Conservation (phyloP, 1,139 yeast species). For the Taphrina sp. region DNA sequence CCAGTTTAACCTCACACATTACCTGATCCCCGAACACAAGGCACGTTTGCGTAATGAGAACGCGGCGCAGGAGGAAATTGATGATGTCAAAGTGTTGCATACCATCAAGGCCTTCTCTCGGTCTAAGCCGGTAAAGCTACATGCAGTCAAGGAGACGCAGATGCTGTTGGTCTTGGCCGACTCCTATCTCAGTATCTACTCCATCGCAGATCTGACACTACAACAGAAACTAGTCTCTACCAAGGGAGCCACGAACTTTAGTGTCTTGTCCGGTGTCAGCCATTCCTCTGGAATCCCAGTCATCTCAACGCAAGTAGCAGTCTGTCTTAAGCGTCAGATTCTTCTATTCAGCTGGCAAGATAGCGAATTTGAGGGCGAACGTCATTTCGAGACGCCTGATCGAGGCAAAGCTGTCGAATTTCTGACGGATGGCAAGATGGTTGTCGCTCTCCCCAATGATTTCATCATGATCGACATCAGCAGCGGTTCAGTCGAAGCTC, state of each 20-base stretch:
- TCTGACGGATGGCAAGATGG: conserved; percentile 43
- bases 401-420: conserved; percentile 45
- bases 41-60: neutral
- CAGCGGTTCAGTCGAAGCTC: conserved; percentile 33
- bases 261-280: conserved; percentile 38
- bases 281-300: conserved; percentile 33
- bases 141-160: conserved; percentile 44
- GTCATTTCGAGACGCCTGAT: conserved; percentile 46
- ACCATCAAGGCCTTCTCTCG: conserved; percentile 36
- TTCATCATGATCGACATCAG: conserved; percentile 40
- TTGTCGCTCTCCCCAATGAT: conserved; percentile 44
- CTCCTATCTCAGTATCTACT: conserved; percentile 44
- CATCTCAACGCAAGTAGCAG: conserved; percentile 44
- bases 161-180: conserved; percentile 45
- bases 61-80: neutral
- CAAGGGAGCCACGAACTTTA: conserved; percentile 45
- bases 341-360: conserved; percentile 47
- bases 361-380: conserved; percentile 42
- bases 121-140: conserved; percentile 44
- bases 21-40: conserved; percentile 20
- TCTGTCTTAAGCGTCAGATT: conserved; percentile 45
- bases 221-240: conserved; percentile 45
- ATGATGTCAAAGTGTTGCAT: conserved; percentile 14
- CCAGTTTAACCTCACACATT: conserved; percentile 19
- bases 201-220: conserved; percentile 42